Evolutionary conservation across 805 yeast species (phyloP).

Genomic region (Schizosaccharomyces octosporus): DNA sequence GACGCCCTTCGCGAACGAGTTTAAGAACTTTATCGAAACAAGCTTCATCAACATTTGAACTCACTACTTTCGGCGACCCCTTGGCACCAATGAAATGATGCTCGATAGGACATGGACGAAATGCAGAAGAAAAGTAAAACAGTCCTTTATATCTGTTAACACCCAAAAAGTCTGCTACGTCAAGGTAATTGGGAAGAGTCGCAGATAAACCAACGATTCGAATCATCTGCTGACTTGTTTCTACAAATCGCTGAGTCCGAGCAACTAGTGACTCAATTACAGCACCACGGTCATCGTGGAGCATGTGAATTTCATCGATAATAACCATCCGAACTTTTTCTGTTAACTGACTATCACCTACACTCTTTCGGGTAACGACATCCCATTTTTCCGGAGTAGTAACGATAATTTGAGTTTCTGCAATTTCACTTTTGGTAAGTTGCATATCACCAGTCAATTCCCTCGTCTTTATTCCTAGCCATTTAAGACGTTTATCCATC

Average conservation of each 20-base stretch:
- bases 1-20: constrained; percentile 29
- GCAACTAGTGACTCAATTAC: constrained; percentile 90
- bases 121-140: constrained; percentile 82
- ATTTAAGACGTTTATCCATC: constrained; percentile 45
- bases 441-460: constrained; percentile 95
- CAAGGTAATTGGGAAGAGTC: constrained; percentile 70
- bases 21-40: constrained; percentile 54
- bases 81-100: constrained; percentile 71
- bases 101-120: constrained; percentile 79
- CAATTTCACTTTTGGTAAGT: constrained; percentile 51
- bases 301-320: constrained; percentile 86
- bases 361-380: constrained; percentile 82
- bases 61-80: constrained; percentile 38
- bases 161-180: constrained; percentile 75
- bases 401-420: constrained; percentile 64
- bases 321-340: constrained; percentile 65
- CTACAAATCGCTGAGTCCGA: constrained; percentile 82
- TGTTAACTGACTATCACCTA: constrained; percentile 66
- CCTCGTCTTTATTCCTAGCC: constrained; percentile 69
- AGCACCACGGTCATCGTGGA: constrained; percentile 95
- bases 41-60: constrained; percentile 49
- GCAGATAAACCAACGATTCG: constrained; percentile 87
- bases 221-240: constrained; percentile 77
- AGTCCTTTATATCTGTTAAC: constrained; percentile 77
- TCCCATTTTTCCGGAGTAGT: constrained; percentile 97